A percentile compares a stretch with the other conserved stretches of the same genome.
phyloP scores from a whole-genome alignment of 2,329 filamentous ascomycete genomes.

The Colletotrichum filicis region DNA sequence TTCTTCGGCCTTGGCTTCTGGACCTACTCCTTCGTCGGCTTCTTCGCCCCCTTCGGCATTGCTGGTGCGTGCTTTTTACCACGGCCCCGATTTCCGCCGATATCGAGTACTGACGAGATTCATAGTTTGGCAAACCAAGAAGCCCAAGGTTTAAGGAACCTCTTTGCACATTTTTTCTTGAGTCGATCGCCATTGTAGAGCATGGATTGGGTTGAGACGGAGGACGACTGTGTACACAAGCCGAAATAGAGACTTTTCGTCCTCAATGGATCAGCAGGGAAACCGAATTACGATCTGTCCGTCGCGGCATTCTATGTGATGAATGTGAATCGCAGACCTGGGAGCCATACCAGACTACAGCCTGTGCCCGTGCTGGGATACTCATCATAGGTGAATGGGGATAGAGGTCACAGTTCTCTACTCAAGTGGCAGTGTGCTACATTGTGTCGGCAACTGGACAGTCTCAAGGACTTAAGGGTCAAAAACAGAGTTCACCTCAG shows the following conservation, averaged over 20 bases:
- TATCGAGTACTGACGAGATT: slow-evolving; percentile 36
- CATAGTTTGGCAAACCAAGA: slow-evolving; percentile 63
- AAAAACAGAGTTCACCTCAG: too few species aligned
- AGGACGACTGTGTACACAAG: slow-evolving; percentile 45
- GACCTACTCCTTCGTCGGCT: slow-evolving; percentile 70
- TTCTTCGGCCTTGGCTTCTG: slow-evolving; percentile 88
- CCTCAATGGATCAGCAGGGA: slow-evolving; percentile 6
- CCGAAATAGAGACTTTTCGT: slow-evolving; percentile 45
- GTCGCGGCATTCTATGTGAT: background rate
- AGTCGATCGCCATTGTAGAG: slow-evolving; percentile 30
- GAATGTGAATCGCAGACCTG: background rate
- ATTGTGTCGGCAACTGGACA: too few species aligned
- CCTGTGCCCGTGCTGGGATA: background rate
- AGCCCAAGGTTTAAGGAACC: slow-evolving; percentile 53
- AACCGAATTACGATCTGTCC: background rate
- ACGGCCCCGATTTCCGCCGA: slow-evolving; percentile 2
- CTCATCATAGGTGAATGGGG: too few species aligned
- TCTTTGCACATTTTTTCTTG: slow-evolving; percentile 14
- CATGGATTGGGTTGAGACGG: slow-evolving; percentile 37
- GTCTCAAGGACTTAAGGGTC: too few species aligned
- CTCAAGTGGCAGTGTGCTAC: too few species aligned
- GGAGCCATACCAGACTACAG: background rate
- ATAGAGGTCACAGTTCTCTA: too few species aligned
- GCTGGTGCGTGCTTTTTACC: slow-evolving; percentile 60
- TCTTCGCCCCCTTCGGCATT: slow-evolving; percentile 72